phyloP scores from a whole-genome alignment of 305 asterid species.

The Fraxinus greggii region DNA sequence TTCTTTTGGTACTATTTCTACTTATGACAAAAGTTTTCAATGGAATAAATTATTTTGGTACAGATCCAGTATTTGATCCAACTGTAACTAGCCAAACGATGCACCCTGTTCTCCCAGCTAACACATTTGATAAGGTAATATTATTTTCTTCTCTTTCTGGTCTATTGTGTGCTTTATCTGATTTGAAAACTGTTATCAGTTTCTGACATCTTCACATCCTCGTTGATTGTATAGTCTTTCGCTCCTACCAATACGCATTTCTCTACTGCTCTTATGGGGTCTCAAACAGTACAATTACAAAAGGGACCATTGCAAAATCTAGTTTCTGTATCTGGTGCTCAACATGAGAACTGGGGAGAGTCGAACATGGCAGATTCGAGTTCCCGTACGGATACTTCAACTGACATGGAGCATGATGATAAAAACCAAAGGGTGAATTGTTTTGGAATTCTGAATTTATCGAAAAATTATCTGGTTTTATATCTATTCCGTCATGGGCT shows the following conservation, averaged over 20 bases:
- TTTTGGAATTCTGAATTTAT: neutral
- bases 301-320: constrained; percentile 40
- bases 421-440: constrained; percentile 56
- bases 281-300: constrained; percentile 50
- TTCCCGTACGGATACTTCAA: constrained; percentile 80
- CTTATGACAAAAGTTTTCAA: constrained; percentile 12
- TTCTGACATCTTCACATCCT: constrained; percentile 17
- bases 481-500: neutral
- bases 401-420: constrained; percentile 76
- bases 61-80: constrained; percentile 53
- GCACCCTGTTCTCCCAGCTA: constrained; percentile 34
- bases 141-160: constrained; percentile 6
- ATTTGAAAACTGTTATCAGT: constrained; percentile 3
- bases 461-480: neutral
- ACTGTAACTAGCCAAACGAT: constrained; percentile 40
- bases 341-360: constrained; percentile 85
- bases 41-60: constrained; percentile 24
- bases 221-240: constrained; percentile 36
- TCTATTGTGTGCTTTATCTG: constrained; percentile 1
- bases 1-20: constrained; percentile 1
- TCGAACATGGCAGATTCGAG: constrained; percentile 88
- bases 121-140: constrained; percentile 49
- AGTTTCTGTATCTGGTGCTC: constrained; percentile 44
- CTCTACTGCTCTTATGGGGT: constrained; percentile 36
- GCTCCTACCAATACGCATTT: constrained; percentile 41